phyloP scores from a whole-genome alignment of 1,284 basidiomycete genomes.

The Pholiota adiposa region DNA sequence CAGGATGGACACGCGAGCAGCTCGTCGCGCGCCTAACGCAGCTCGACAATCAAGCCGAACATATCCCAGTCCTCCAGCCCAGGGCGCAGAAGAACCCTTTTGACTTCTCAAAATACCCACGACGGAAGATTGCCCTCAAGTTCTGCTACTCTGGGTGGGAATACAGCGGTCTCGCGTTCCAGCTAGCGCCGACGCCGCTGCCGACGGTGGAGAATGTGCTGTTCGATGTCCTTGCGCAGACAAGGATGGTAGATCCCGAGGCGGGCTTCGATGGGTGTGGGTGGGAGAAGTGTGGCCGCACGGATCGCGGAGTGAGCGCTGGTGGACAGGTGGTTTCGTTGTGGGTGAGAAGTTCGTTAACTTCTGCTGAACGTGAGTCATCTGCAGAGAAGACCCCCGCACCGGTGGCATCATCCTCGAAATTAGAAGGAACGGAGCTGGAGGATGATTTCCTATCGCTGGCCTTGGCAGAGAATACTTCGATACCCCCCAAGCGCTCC shows the following conservation, averaged over 20 bases:
- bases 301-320: constrained; percentile 94
- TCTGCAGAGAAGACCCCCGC: constrained; percentile 8
- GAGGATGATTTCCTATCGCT: constrained; percentile 38
- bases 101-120: constrained; percentile 70
- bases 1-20: constrained; percentile 32
- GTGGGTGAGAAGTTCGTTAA: constrained; percentile 78
- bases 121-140: constrained; percentile 90
- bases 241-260: constrained; percentile 74
- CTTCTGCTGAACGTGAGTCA: constrained; percentile 12
- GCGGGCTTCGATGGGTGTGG: constrained; percentile 85
- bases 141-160: constrained; percentile 93
- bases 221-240: constrained; percentile 80
- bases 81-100: constrained; percentile 39
- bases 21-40: constrained; percentile 31
- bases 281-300: constrained; percentile 92
- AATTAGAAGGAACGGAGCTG: constrained; percentile 18
- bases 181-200: constrained; percentile 67
- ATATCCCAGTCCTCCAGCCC: neutral
- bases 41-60: constrained; percentile 18
- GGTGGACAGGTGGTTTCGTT: constrained; percentile 94
- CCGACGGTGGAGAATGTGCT: constrained; percentile 93
- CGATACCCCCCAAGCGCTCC: constrained; percentile 25
- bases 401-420: neutral
- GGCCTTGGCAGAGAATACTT: constrained; percentile 30
- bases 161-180: constrained; percentile 90